Percentiles rank a stretch among this genome's conserved stretches.
Evolutionary conservation across 352 stramenopile species (phyloP).

Genomic region (Globisporangium emineosum): DNA sequence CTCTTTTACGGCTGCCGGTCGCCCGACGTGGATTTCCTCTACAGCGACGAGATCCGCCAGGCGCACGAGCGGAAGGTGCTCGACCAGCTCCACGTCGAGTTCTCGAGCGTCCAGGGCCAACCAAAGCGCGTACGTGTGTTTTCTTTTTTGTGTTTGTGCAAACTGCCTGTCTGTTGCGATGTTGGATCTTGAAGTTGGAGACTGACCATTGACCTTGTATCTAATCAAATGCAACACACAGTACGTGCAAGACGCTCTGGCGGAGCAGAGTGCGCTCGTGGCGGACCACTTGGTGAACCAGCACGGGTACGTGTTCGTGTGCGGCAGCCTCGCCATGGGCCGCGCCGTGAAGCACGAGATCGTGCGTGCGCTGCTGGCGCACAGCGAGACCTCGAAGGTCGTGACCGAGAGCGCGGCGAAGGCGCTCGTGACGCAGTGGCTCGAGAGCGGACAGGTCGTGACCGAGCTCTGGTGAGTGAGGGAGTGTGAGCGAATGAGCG

Average conservation of each 20-base stretch:
- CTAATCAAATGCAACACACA: constrained; percentile 21
- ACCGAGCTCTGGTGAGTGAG: constrained; percentile 71
- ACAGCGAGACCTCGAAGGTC: constrained; percentile 32
- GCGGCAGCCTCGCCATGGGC: constrained; percentile 76
- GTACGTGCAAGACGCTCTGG: constrained; percentile 74
- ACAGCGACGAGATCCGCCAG: constrained; percentile 55
- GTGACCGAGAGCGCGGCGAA: constrained; percentile 39
- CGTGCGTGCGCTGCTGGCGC: constrained; percentile 37
- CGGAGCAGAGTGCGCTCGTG: constrained; percentile 55
- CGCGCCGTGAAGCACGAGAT: constrained; percentile 71
- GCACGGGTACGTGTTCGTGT: constrained; percentile 70
- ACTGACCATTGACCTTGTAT: constrained; percentile 4
- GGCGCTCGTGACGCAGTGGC: constrained; percentile 39
- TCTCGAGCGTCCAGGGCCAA: constrained; percentile 36
- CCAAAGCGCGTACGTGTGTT: constrained; percentile 46
- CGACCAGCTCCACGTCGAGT: constrained; percentile 53
- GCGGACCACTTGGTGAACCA: constrained; percentile 49
- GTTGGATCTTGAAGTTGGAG: neutral
- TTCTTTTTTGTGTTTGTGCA: neutral
- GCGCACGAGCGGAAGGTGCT: constrained; percentile 42
- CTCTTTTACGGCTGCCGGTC: constrained; percentile 78
- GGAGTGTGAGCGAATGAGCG: neutral
- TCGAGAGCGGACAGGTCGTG: constrained; percentile 44
- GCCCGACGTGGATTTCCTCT: constrained; percentile 63
- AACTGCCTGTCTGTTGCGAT: neutral